Conservation (phyloP, 495 filamentous ascomycete species). For the Aspergillus saccharolyticus region DNA sequence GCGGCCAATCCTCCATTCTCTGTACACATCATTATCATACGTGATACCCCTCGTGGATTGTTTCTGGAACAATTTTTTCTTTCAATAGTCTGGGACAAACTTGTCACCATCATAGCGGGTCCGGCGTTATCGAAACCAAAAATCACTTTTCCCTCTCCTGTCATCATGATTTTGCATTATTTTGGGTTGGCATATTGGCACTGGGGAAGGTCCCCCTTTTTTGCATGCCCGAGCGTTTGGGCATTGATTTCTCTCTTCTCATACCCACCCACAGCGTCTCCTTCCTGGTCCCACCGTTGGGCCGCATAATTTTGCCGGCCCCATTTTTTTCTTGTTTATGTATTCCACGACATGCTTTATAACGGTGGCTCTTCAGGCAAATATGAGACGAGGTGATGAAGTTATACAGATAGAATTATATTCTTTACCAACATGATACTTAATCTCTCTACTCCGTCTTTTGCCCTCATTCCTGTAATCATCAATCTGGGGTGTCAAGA, state of each 20-base stretch:
- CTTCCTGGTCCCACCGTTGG: conserved; percentile 1
- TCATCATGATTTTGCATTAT: background rate
- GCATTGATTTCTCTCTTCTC: conserved; percentile 13
- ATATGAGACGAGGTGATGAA: background rate
- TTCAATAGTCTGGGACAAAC: background rate
- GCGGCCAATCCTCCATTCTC: conserved; percentile 9
- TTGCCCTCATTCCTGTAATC: background rate
- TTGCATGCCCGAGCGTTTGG: conserved; percentile 12
- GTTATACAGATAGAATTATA: background rate
- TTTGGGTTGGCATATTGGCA: background rate
- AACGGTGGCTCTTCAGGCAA: background rate
- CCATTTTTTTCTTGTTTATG: background rate
- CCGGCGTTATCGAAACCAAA: conserved; percentile 12
- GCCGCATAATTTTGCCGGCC: background rate
- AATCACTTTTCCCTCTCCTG: conserved; percentile 2
- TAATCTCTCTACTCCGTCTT: background rate
- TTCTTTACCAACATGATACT: background rate
- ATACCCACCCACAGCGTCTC: background rate
- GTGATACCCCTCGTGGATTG: conserved; percentile 14
- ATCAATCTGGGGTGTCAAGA: conserved; percentile 3
- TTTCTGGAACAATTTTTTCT: background rate
- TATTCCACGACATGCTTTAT: background rate
- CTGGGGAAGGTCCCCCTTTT: background rate
- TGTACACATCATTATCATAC: conserved; percentile 7
- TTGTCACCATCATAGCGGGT: conserved; percentile 10